A percentile compares a stretch with the other conserved stretches of the same genome.
Conservation (phyloP, 495 filamentous ascomycete genomes). For the Talaromyces proteolyticus region DNA sequence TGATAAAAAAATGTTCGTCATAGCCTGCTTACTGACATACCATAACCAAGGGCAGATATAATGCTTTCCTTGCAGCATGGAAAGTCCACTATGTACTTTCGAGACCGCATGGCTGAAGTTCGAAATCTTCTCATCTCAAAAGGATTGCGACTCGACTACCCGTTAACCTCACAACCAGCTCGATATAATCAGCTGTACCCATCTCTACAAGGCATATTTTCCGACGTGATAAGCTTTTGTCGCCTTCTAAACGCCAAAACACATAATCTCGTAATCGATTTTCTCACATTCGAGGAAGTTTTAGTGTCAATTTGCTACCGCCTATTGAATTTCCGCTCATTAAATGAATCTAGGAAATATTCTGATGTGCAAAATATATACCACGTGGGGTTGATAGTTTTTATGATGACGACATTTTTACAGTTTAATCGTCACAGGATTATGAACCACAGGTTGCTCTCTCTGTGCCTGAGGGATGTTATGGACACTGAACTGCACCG, state of each 20-base stretch:
- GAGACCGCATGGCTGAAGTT: conserved; percentile 15
- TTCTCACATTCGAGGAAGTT: conserved; percentile 12
- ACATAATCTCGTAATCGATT: conserved; percentile 4
- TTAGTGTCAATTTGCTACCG: conserved; percentile 17
- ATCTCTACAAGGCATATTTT: conserved; percentile 9
- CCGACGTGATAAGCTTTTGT: conserved; percentile 11
- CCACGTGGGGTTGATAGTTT: conserved; percentile 16
- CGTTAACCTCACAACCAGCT: too few species aligned
- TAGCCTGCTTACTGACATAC: background rate
- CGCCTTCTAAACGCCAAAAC: conserved; percentile 9
- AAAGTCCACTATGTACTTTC: conserved; percentile 15
- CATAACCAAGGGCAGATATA: conserved; percentile 11
- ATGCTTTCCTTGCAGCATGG: conserved; percentile 15
- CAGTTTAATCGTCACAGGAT: conserved; percentile 11
- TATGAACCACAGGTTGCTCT: conserved; percentile 8
- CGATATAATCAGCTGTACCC: conserved; percentile 6
- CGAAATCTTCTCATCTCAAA: conserved; percentile 4
- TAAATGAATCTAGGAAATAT: conserved; percentile 4
- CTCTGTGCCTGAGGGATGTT: conserved; percentile 9
- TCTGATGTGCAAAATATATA: conserved; percentile 7
- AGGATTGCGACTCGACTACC: conserved; percentile 5
- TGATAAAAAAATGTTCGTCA: background rate
- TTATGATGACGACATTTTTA: conserved; percentile 17
- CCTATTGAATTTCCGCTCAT: conserved; percentile 12
- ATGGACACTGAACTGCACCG: conserved; percentile 3